phyloP scores from a whole-genome alignment of 352 stramenopile genomes.

The Hyaloperonospora brassicae region DNA sequence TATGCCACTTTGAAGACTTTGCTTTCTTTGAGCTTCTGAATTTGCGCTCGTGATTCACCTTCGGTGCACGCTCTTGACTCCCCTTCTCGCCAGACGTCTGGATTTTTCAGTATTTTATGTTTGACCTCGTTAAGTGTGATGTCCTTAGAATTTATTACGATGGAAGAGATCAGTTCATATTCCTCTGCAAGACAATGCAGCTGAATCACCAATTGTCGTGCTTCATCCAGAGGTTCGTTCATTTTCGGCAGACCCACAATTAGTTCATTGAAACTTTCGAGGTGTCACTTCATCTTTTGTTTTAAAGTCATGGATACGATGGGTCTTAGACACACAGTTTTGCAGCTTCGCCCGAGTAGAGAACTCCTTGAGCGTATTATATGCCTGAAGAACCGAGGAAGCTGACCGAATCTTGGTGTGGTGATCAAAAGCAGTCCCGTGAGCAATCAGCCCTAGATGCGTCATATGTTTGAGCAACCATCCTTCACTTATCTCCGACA shows the following conservation, averaged over 20 bases:
- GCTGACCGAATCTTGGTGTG: background rate
- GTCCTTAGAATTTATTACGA: conserved; percentile 12
- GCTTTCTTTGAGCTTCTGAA: background rate
- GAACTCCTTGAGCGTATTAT: background rate
- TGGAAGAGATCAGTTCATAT: conserved; percentile 8
- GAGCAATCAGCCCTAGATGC: background rate
- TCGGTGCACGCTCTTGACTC: background rate
- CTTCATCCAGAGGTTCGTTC: background rate
- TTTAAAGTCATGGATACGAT: too few species aligned
- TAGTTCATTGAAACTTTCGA: too few species aligned
- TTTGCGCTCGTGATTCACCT: background rate
- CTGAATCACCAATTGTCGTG: background rate
- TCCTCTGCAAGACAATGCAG: conserved; percentile 1
- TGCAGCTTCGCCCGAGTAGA: too few species aligned
- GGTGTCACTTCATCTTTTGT: too few species aligned
- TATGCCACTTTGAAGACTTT: background rate
- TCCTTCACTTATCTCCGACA: background rate
- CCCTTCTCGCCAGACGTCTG: background rate
- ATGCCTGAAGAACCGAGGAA: background rate
- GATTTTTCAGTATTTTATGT: background rate
- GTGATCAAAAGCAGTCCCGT: background rate
- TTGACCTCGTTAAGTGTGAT: conserved; percentile 13
- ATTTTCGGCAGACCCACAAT: background rate
- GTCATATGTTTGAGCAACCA: background rate
- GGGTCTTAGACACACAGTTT: too few species aligned